Conservation (phyloP, 179 eudicot species). For the Gypsophila paniculata region DNA sequence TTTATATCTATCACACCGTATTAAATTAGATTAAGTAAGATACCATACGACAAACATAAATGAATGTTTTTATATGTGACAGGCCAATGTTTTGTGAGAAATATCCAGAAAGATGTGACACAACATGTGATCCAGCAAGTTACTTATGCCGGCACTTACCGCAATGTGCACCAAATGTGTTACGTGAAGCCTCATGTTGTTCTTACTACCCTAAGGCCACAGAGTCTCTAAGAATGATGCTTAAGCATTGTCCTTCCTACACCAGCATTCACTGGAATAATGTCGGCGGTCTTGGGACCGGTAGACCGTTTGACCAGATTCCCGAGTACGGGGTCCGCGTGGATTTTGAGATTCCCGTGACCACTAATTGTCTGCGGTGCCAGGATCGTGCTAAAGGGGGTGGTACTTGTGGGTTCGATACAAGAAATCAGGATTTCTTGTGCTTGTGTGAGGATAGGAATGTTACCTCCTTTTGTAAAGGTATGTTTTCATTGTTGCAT, state of each 20-base stretch:
- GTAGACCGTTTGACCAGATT: slow-evolving; percentile 41
- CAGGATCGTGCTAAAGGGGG: slow-evolving; percentile 71
- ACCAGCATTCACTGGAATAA: slow-evolving; percentile 75
- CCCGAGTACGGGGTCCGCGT: slow-evolving; percentile 84
- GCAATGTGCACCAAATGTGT: slow-evolving; percentile 36
- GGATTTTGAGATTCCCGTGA: slow-evolving; percentile 75
- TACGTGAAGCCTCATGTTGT: slow-evolving; percentile 50
- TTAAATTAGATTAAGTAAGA: not conserved
- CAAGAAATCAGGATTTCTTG: slow-evolving; percentile 46
- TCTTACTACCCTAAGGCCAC: slow-evolving; percentile 83
- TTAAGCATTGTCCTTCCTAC: slow-evolving; percentile 59
- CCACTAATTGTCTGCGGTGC: slow-evolving; percentile 59
- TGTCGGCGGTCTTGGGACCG: slow-evolving; percentile 38
- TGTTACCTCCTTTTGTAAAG: slow-evolving; percentile 73
- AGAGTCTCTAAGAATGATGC: slow-evolving; percentile 71
- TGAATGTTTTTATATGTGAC: not conserved
- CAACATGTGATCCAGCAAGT: slow-evolving; percentile 73
- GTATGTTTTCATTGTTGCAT: slow-evolving; percentile 25
- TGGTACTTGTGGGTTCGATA: slow-evolving; percentile 78
- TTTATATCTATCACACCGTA: too few relatives aligned
- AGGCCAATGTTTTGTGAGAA: slow-evolving; percentile 69
- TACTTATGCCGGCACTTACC: slow-evolving; percentile 77
- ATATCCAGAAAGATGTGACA: slow-evolving; percentile 70
- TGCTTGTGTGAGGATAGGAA: slow-evolving; percentile 73
- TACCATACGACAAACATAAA: not conserved